Evolutionary conservation across 2,329 filamentous ascomycete species (phyloP).

Genomic region (Neonectria punicea): DNA sequence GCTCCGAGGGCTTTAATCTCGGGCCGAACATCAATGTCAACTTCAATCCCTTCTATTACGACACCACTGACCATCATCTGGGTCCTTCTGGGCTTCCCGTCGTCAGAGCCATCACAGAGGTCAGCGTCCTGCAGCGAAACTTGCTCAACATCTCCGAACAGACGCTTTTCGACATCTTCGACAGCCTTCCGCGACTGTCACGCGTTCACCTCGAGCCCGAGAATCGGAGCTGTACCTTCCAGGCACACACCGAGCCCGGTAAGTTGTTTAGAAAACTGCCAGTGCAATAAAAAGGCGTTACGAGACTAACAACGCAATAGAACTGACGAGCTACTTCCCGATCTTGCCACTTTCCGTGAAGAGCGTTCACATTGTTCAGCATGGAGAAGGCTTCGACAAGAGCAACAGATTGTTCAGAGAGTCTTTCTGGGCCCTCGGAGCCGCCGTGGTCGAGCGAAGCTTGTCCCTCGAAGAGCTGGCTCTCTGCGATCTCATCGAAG

Average conservation of each 20-base stretch:
- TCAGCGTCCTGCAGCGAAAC: background rate
- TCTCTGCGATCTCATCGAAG: background rate
- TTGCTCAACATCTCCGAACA: background rate
- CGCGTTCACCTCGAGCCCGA: background rate
- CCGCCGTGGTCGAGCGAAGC: background rate
- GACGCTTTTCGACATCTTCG: background rate
- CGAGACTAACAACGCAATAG: background rate
- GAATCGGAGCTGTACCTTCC: background rate
- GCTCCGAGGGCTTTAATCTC: too few relatives aligned
- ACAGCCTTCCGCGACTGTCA: background rate
- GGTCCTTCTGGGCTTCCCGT: background rate
- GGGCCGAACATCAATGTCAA: background rate
- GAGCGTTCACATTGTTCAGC: background rate
- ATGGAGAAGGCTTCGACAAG: background rate
- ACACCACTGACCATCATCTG: too few relatives aligned
- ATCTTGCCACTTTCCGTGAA: background rate
- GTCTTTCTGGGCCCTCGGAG: background rate
- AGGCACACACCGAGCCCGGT: background rate
- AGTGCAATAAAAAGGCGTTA: too few relatives aligned
- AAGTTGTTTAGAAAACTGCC: background rate
- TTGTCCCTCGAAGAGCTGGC: background rate
- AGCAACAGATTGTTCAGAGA: background rate
- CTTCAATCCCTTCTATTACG: background rate
- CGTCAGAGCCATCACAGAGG: background rate
- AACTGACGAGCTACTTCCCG: background rate